Evolutionary conservation across 2,329 filamentous ascomycete species (phyloP).

Genomic region (Paraphoma sp.): DNA sequence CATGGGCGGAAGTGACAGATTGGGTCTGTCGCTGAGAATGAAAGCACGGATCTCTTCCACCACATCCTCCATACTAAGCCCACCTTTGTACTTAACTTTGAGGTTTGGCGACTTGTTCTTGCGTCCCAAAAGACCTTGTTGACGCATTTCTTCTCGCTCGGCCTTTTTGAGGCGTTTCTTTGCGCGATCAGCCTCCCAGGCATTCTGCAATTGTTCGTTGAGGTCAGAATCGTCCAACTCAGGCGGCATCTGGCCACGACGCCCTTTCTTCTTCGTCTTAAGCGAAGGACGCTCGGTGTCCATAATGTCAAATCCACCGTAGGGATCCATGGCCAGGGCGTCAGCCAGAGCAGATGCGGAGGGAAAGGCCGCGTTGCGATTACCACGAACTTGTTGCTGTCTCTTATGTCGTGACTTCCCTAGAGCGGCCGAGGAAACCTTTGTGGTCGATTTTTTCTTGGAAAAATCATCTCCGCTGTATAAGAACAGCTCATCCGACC

Average conservation of each 20-base stretch:
- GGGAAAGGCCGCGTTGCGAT: slow-evolving; percentile 52
- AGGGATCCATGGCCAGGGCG: slow-evolving; percentile 63
- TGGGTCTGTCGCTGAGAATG: slow-evolving; percentile 68
- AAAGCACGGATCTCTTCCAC: slow-evolving; percentile 76
- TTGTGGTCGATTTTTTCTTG: slow-evolving; percentile 35
- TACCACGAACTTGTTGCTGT: slow-evolving; percentile 20
- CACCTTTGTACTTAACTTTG: slow-evolving; percentile 73
- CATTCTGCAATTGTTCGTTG: slow-evolving; percentile 45
- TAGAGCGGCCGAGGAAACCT: slow-evolving; percentile 17
- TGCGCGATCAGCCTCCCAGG: slow-evolving; percentile 53
- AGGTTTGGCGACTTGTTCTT: slow-evolving; percentile 57
- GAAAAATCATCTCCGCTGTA: slow-evolving; percentile 59
- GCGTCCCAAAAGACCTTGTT: slow-evolving; percentile 52
- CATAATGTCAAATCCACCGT: slow-evolving; percentile 82
- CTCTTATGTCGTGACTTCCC: slow-evolving; percentile 36
- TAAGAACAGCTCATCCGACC: slow-evolving; percentile 64
- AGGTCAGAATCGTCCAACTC: slow-evolving; percentile 55
- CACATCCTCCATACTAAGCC: slow-evolving; percentile 74
- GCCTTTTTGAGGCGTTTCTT: slow-evolving; percentile 57
- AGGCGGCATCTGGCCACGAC: slow-evolving; percentile 59
- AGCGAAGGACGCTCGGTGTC: slow-evolving; percentile 77
- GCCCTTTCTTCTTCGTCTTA: slow-evolving; percentile 69
- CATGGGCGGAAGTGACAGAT: slow-evolving; percentile 82
- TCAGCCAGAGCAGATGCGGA: slow-evolving; percentile 64
- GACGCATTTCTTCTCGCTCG: slow-evolving; percentile 55